Conservation (phyloP, 2,329 filamentous ascomycete species). For the Huntiella decipiens region DNA sequence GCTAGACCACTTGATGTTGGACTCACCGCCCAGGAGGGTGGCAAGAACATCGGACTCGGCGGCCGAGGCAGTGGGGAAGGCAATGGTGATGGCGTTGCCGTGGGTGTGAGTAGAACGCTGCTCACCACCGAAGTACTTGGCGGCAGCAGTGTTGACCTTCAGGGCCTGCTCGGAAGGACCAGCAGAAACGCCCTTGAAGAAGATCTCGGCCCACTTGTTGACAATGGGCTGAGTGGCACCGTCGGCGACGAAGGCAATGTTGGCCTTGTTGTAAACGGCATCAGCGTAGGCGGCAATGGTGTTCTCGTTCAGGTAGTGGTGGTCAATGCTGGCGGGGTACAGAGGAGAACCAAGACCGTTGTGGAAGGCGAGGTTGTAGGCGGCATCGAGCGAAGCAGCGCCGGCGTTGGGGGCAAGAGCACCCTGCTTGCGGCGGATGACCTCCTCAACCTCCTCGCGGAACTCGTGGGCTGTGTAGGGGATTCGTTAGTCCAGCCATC, state of each 20-base stretch:
- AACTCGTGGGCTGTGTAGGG: slow-evolving; percentile 57
- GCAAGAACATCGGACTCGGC: slow-evolving; percentile 76
- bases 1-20: slow-evolving; percentile 84
- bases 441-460: slow-evolving; percentile 64
- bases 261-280: slow-evolving; percentile 69
- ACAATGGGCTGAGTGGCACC: slow-evolving; percentile 61
- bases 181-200: slow-evolving; percentile 58
- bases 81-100: slow-evolving; percentile 74
- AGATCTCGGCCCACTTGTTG: slow-evolving; percentile 78
- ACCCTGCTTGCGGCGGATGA: slow-evolving; percentile 62
- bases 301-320: slow-evolving; percentile 63
- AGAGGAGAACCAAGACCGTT: slow-evolving; percentile 68
- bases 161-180: slow-evolving; percentile 23
- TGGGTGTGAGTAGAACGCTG: slow-evolving; percentile 62
- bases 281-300: slow-evolving; percentile 57
- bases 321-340: slow-evolving; percentile 50
- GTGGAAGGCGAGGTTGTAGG: slow-evolving; percentile 79
- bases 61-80: slow-evolving; percentile 70
- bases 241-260: slow-evolving; percentile 81
- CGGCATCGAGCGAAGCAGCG: slow-evolving; percentile 65
- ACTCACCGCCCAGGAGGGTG: slow-evolving; percentile 74
- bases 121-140: slow-evolving; percentile 90
- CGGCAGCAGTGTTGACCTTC: slow-evolving; percentile 38
- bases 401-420: slow-evolving; percentile 42
- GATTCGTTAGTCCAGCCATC: slow-evolving; percentile 11